Evolutionary conservation across 495 filamentous ascomycete genomes (phyloP), one percentile per base, ranked within the genome.

Genomic region (Achaetomiella virescens): DNA sequence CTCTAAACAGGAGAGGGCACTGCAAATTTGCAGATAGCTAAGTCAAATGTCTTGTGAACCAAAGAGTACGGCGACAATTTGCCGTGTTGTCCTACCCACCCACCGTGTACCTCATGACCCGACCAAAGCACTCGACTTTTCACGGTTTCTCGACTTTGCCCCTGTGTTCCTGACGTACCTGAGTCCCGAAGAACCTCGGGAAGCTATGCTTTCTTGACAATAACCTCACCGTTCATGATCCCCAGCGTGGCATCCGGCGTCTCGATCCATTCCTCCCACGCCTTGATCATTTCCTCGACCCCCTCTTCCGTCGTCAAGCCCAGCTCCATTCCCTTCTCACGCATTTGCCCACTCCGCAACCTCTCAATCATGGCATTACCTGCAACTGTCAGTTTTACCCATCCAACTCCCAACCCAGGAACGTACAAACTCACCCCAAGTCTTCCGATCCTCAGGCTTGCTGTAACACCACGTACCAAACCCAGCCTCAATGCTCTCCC

Each of bases 261-360:
- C 40, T 59, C 59, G 25, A 57, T 61, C 72, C 72, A 78, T 59
- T 66, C 66, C 57, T 66, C 58, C 73, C 72, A 77, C n/a, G 60
- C 72, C 48, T 66, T 58, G 31, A 63, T 60, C 72, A 77, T 74
- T 48, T 72, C 67, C 21, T 75, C 72, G 35, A 75, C 44, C 18
- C 69, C 70, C 41, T 59, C 60, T 38, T 69, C 66, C 7, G 72
- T 61, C 2, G 41, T 25, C n/a, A 63, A 14, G 6, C 65, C 68
- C 33, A 57, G 43, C 45, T 75, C 65, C 27, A 74, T 35, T 5
- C 62, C 69, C 40, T 58, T 66, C 18, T 66, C 46, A 15, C 69
- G 63, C 55, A 75, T 42, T 18, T 31, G 57, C 42, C 72, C 68
- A 11, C 43, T 55, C 43, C 58, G 53, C 29, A 70, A 36, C 29